Base-by-base conservation (phyloP, 2,329 filamentous ascomycete species). In the Trichoderma sp. region DNA sequence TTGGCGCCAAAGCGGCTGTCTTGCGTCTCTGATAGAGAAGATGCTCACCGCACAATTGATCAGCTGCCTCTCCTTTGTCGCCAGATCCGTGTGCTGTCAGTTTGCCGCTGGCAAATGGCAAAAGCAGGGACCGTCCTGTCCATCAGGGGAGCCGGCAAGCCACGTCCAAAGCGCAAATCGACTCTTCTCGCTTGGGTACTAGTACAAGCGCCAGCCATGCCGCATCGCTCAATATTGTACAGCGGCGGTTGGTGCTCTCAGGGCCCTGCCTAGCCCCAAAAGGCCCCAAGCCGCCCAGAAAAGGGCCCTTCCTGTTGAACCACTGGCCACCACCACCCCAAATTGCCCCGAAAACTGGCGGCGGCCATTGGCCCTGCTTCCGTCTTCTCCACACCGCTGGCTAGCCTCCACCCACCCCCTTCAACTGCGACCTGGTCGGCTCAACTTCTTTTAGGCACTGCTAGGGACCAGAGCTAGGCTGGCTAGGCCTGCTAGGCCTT, bases 321-420 rank as follows among this genome's bases (percentile, higher is more conserved):
- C 61, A 43, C 66, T 58, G n/a, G 14, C 56, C 31, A 58, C 21
- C 62, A 31, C 56, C n/a, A n/a, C 64, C 59, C 56, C 66, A 69
- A 52, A 71, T 68, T 66, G 66, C 65, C 69, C 65, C 69, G 60
- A 71, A 69, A 59, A 60, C 70, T 43, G 40, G 56, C 55, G 62
- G 43, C 56, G 57, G 21, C 49, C 63, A 70, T 40, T 60, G 33
- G 31, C 43, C 64, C 27, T 27, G 21, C 31, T 4, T n/a, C 19
- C 7, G 10, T n/a, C 62, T 68, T 68, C 70, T 65, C 70, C 70
- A 70, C 68, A 70, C 37, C 29, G 53, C 43, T 53, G 40, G 29
- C 37, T 19, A 60, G 62, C 68, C 65, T 70, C 69, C 69, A 65
- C 69, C 53, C 40, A 43, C 64, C 69, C 69, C 59, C 57, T 49